A percentile compares a stretch with the other conserved stretches of the same genome.
phyloP scores from a whole-genome alignment of 139 green algal species.

The Yamagishiella unicocca region DNA sequence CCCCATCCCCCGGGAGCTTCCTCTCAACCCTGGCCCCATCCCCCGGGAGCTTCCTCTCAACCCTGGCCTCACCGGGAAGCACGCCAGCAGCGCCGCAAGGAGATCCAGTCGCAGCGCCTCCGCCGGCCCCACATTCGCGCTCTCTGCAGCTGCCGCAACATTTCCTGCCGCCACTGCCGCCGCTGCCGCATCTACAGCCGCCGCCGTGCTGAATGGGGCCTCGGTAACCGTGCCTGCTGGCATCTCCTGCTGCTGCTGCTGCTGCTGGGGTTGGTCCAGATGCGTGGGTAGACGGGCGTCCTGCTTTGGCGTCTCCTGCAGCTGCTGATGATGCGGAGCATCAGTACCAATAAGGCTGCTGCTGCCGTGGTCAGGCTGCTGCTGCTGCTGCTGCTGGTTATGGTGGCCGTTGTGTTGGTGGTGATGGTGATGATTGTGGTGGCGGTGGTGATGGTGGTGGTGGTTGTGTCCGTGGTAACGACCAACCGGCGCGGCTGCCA shows the following conservation, averaged over 20 bases:
- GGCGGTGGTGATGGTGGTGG: not conserved
- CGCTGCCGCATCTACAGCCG: not conserved
- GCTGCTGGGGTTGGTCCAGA: too few relatives aligned
- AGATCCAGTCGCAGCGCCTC: constrained; percentile 2
- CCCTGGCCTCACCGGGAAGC: not conserved
- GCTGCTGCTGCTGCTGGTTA: not conserved
- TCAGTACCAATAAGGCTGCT: too few relatives aligned
- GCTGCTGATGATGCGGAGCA: too few relatives aligned
- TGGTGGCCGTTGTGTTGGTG: not conserved
- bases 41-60: not conserved
- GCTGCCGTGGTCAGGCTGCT: not conserved
- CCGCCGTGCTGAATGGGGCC: not conserved
- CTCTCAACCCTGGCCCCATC: not conserved
- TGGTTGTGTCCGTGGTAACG: not conserved
- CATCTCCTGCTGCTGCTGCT: not conserved
- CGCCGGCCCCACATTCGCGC: not conserved
- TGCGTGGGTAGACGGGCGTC: too few relatives aligned
- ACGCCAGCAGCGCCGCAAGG: constrained; percentile 13
- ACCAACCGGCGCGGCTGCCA: not conserved
- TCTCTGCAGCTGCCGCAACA: not conserved
- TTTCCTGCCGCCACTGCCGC: not conserved
- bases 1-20: not conserved
- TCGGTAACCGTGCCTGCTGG: not conserved
- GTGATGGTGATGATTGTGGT: not conserved
- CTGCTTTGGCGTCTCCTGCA: too few relatives aligned